Base-by-base conservation (phyloP, 495 filamentous ascomycete genomes). In the Neurospora sp. region DNA sequence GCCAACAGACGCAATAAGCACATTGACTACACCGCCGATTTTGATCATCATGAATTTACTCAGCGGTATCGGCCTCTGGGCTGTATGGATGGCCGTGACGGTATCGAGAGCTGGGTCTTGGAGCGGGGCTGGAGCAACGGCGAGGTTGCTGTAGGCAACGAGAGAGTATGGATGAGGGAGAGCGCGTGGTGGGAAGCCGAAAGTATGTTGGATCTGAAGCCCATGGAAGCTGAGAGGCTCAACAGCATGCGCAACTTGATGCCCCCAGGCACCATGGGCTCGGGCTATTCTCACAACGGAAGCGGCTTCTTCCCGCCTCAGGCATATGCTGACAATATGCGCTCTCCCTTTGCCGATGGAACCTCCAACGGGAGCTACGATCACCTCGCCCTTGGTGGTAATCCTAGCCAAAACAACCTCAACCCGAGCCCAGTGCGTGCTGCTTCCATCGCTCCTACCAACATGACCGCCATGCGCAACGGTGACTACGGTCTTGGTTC, bases 81-180 rank as follows among this genome's bases (percentile, higher is more conserved):
- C 20, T 99, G 96, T 79, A 86, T 90, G 74, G 94, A 96, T 77
- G 96, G 96, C 69, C 88, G 90, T 59, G 96, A 99, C 77, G 96
- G 96, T 69, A 93, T 98, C 69, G 93, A 98, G 76, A 97, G 89
- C 80, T 99, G 96, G 96, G 87, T 97, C 70, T 86, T 98, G 59
- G 94, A 98, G 81, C 89, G 96, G 59, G 96, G 96, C 3, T 99
- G 96, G 96, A 97, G 93, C 81, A 98, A 99, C 77, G 96, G 96
- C 38, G 96, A 98, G 79, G 95, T 98, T 3, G 89, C 96, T 27
- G 85, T 99, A 54, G 96, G 96, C 71, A 88, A 90, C 44, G 92
- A 97, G 80, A 90, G 96, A 6, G 91, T 99, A 44, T 99, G 96
- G 96, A 94, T 98, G 86, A 87, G 96, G 54, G 96, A 99, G 79